Conservation (phyloP, 352 stramenopile species). For the Phytopythium delawarense region DNA sequence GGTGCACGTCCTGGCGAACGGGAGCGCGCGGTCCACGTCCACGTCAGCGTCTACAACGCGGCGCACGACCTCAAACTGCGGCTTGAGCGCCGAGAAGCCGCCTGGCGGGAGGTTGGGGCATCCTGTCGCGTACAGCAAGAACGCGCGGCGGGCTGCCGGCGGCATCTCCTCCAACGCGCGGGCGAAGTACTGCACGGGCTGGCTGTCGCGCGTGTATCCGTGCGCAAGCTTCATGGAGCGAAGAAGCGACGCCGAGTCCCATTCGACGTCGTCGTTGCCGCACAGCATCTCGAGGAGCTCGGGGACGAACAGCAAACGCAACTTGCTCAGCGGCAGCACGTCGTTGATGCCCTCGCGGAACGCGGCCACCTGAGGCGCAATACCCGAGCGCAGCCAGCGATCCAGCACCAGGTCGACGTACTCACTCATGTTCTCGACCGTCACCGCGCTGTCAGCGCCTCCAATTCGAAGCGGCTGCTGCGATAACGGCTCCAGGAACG, state of each 20-base stretch:
- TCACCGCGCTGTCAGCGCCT: slow-evolving; percentile 46
- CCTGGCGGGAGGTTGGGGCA: slow-evolving; percentile 78
- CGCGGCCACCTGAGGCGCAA: slow-evolving; percentile 56
- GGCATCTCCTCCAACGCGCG: slow-evolving; percentile 69
- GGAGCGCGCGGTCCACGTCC: slow-evolving; percentile 69
- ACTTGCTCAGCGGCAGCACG: slow-evolving; percentile 63
- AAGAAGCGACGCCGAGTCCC: slow-evolving; percentile 55
- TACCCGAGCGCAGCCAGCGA: slow-evolving; percentile 62
- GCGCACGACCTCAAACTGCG: slow-evolving; percentile 78
- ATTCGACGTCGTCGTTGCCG: slow-evolving; percentile 68
- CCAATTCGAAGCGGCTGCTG: slow-evolving; percentile 48
- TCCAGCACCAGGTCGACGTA: slow-evolving; percentile 60
- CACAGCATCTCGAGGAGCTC: slow-evolving; percentile 69
- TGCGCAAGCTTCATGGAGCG: slow-evolving; percentile 78
- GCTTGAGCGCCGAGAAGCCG: slow-evolving; percentile 61
- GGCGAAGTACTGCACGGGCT: slow-evolving; percentile 65
- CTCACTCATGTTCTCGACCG: slow-evolving; percentile 37
- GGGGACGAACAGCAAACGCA: slow-evolving; percentile 62
- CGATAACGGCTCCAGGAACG: slow-evolving; percentile 78
- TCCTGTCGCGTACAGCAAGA: slow-evolving; percentile 78
- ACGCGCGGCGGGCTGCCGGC: slow-evolving; percentile 48
- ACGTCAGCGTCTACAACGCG: slow-evolving; percentile 60
- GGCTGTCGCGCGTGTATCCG: slow-evolving; percentile 76
- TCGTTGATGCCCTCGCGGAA: slow-evolving; percentile 78
- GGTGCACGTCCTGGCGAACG: slow-evolving; percentile 82